These are phyloP conservation scores for Ceratobasidium sp. DNA, from an alignment of 1,284 basidiomycete genomes.

Conservation along the genomic window DNA sequence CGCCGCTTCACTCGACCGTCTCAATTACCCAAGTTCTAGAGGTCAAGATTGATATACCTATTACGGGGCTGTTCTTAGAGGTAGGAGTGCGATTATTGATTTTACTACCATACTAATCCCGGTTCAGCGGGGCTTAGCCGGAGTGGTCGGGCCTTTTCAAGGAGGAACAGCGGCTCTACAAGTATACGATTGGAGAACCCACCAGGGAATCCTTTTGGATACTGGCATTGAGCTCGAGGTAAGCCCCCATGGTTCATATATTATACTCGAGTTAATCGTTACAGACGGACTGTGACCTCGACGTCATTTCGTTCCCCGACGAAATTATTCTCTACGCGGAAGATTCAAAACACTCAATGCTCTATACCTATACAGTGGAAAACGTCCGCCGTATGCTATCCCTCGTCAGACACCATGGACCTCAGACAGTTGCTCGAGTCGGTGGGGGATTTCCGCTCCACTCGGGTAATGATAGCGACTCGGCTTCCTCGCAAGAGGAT, in stretches of 20 bases:
- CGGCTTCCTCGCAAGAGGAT: background rate
- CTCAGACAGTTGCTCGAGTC: slow-evolving; percentile 26
- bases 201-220: slow-evolving; percentile 20
- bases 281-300: slow-evolving; percentile 29
- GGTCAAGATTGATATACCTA: slow-evolving; percentile 23
- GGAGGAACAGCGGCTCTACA: slow-evolving; percentile 21
- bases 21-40: slow-evolving; percentile 34
- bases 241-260: background rate
- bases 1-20: slow-evolving; percentile 6
- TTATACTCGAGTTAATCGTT: background rate
- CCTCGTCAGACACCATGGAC: slow-evolving; percentile 13
- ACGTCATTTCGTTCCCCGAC: slow-evolving; percentile 33
- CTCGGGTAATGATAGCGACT: background rate
- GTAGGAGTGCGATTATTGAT: background rate
- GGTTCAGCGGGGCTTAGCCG: slow-evolving; percentile 13
- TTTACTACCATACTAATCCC: background rate
- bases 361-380: slow-evolving; percentile 25
- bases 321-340: slow-evolving; percentile 33
- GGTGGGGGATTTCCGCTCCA: slow-evolving; percentile 14
- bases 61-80: slow-evolving; percentile 31
- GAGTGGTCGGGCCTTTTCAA: slow-evolving; percentile 24
- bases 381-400: slow-evolving; percentile 34
- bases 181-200: slow-evolving; percentile 25
- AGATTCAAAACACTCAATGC: slow-evolving; percentile 26
- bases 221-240: slow-evolving; percentile 27